phyloP scores from a whole-genome alignment of 1,284 basidiomycete genomes.

The Trametes hirsuta region DNA sequence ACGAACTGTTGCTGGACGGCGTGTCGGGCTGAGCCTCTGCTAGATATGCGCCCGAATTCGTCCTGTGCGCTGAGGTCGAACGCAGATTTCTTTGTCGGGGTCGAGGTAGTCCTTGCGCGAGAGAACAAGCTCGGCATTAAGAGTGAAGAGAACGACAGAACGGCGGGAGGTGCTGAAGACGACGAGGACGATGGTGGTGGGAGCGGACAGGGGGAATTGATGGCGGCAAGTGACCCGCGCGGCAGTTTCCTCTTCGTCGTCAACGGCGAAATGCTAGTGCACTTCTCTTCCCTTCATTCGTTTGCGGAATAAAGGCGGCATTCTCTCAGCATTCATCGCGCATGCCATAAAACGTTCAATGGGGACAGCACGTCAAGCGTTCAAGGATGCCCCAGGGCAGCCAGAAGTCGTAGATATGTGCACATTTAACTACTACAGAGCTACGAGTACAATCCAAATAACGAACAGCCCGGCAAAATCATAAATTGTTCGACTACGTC shows the following conservation, averaged over 20 bases:
- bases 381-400: not conserved
- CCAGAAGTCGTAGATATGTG: not conserved
- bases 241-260: conserved; percentile 20
- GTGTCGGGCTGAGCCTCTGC: conserved; percentile 45
- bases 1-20: conserved; percentile 23
- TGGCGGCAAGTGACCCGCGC: conserved; percentile 24
- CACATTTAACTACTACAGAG: not conserved
- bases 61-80: conserved; percentile 41
- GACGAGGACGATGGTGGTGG: conserved; percentile 25
- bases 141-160: conserved; percentile 32
- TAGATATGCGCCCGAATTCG: conserved; percentile 68
- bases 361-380: not conserved
- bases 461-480: not conserved
- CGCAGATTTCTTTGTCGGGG: conserved; percentile 41
- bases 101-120: conserved; percentile 56
- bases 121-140: conserved; percentile 63
- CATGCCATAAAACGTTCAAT: not conserved
- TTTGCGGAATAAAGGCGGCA: conserved; percentile 18
- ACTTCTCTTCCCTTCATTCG: conserved; percentile 5
- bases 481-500: not conserved
- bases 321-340: conserved; percentile 4
- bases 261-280: conserved; percentile 18
- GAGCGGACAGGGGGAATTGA: conserved; percentile 25
- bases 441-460: not conserved
- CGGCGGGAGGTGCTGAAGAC: conserved; percentile 26